phyloP scores from a whole-genome alignment of 129 eudicot species.

The Pseudognaphalium luteoalbum region DNA sequence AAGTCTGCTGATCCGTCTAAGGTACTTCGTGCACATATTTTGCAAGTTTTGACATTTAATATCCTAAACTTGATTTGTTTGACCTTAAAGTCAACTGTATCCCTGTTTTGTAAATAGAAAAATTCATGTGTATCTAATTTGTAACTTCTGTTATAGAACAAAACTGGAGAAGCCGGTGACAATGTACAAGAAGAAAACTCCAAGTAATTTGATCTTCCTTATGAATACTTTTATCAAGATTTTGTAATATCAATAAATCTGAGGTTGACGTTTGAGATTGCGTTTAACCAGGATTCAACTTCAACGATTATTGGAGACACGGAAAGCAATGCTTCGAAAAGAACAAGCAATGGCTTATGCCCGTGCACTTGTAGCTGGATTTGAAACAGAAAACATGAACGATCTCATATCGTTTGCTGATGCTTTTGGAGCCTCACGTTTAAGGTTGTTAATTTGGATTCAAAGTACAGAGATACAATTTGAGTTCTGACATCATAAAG shows the following conservation, averaged over 20 bases:
- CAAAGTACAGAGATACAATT: slow-evolving; percentile 6
- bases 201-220: slow-evolving; percentile 49
- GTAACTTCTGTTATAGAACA: slow-evolving; percentile 38
- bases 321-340: slow-evolving; percentile 83
- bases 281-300: slow-evolving; percentile 64
- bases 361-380: slow-evolving; percentile 95
- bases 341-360: slow-evolving; percentile 99
- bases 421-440: slow-evolving; percentile 82
- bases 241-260: neutral
- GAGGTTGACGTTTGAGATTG: slow-evolving; percentile 33
- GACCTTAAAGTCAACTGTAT: slow-evolving; percentile 23
- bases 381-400: slow-evolving; percentile 66
- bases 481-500: slow-evolving; percentile 8
- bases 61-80: slow-evolving; percentile 22
- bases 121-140: slow-evolving; percentile 13
- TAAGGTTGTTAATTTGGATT: slow-evolving; percentile 49
- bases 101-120: neutral
- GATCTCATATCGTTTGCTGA: slow-evolving; percentile 79
- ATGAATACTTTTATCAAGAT: slow-evolving; percentile 11
- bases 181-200: slow-evolving; percentile 65
- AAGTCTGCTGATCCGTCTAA: slow-evolving; percentile 53
- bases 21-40: slow-evolving; percentile 45
- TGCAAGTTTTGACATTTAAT: neutral
- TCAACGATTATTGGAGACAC: slow-evolving; percentile 79
- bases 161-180: slow-evolving; percentile 50